Evolutionary conservation across 1,139 yeast genomes (phyloP).

Genomic region (Saccharomyces hybrid): DNA sequence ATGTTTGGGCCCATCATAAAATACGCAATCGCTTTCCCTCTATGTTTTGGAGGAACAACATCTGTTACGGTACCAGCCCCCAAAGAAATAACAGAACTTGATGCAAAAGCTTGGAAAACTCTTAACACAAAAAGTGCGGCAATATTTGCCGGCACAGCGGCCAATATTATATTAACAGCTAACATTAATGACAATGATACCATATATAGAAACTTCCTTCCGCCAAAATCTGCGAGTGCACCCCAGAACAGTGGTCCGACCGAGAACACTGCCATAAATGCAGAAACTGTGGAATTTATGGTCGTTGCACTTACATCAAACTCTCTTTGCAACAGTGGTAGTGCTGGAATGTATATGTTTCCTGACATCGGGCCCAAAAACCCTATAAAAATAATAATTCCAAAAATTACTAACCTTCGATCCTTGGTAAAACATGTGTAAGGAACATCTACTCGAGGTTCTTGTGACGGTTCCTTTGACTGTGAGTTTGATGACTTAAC

Average conservation of each 20-base stretch:
- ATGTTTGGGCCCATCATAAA: conserved; percentile 56
- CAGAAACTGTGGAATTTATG: conserved; percentile 54
- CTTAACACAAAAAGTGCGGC: conserved; percentile 39
- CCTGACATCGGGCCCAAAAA: conserved; percentile 56
- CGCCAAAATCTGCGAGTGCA: conserved; percentile 49
- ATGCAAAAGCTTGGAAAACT: conserved; percentile 48
- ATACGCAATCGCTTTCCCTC: conserved; percentile 46
- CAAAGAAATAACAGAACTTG: conserved; percentile 46
- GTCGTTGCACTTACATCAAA: conserved; percentile 40
- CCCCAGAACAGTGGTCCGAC: conserved; percentile 52
- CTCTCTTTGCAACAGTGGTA: conserved; percentile 42
- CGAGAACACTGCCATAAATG: conserved; percentile 50
- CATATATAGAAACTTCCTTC: conserved; percentile 45
- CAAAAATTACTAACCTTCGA: conserved; percentile 20
- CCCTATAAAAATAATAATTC: conserved; percentile 34
- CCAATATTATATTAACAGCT: conserved; percentile 42
- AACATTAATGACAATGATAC: conserved; percentile 40
- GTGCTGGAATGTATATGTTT: conserved; percentile 50
- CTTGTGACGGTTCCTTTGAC: background rate
- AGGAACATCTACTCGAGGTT: background rate
- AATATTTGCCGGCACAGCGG: conserved; percentile 43
- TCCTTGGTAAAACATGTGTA: conserved; percentile 24
- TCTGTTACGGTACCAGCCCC: conserved; percentile 55
- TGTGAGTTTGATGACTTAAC: background rate
- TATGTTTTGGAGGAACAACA: conserved; percentile 39